These are phyloP conservation scores for Solanum tacnaense DNA, from an alignment of 257 asterid genomes.

Conservation along the genomic window DNA sequence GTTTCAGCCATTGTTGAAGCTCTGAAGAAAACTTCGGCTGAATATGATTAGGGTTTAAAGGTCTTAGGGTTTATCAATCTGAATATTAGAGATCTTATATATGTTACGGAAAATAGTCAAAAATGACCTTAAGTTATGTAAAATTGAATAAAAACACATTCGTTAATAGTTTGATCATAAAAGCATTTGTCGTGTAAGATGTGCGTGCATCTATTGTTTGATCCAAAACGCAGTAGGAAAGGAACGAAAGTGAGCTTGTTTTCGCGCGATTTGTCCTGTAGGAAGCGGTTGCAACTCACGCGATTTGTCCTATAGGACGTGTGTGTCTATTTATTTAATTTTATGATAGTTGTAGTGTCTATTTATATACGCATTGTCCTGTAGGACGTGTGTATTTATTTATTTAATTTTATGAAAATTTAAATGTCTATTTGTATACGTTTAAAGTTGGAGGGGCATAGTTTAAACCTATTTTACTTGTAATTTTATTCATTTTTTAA, in stretches of 20 bases:
- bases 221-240: not conserved
- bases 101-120: not conserved
- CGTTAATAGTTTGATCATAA: not conserved
- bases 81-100: not conserved
- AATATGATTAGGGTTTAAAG: not conserved
- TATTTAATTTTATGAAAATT: no score
- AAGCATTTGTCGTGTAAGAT: not conserved
- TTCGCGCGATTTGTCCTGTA: not conserved
- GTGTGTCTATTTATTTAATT: not conserved
- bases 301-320: no score
- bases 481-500: no score
- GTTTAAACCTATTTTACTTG: not conserved
- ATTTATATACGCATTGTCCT: not conserved
- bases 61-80: not conserved
- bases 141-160: not conserved
- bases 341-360: no score
- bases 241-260: not conserved
- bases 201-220: not conserved
- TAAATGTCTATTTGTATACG: not conserved
- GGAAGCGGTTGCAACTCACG: no score
- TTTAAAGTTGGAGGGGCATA: not conserved
- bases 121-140: not conserved
- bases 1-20: slow-evolving; percentile 36
- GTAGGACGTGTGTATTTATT: no score
- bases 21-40: not conserved